Evolutionary conservation across 306 rosid species (phyloP), one percentile per base, ranked within the genome.

Genomic region (Rubus idaeus): DNA sequence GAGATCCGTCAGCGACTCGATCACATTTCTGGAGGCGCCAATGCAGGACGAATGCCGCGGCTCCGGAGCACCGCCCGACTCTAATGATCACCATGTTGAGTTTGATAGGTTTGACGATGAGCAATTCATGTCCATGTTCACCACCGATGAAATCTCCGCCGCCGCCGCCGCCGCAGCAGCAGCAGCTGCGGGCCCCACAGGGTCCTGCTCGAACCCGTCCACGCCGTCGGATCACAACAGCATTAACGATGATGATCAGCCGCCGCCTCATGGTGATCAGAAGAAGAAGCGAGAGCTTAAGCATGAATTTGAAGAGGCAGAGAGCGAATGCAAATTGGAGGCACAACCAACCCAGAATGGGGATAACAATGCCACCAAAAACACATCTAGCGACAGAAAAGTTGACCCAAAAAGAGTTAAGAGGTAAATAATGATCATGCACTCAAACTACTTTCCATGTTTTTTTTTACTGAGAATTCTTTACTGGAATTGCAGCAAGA

Each of bases 351-450:
- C 11, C 45, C 71, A 51, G 39, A 58, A 58, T 21, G 64, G 39
- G 14, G 39, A 83, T 75, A 5, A n/a, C 47, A 18, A 50, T 17
- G 69, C 84, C 17, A 74, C 79, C 3, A 47, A 78, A 4, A 49
- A 60, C 42, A 18, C 45, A 21, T 77, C 88, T 74, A 70, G 51
- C 60, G 93, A 87, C n/a, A 80, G 79, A 61, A 87, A 90, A 55
- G 83, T 86, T 13, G 99, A 95, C 72, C 97, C 98, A 3, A 95
- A 95, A 80, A 84, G 97, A 85, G 97, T 95, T 57, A 95, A 91
- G 84, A 92, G 99, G 99, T 95, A 79, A 65, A 66, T 65, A 4
- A 70, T 51, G 53, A 68, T 39, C 4, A 57, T 45, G 73, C 80
- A 77, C 20, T 30, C 35, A 30, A 30, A 30, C 35, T 30, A 30